phyloP scores from a whole-genome alignment of 371 early-diverging fungal genomes.

The Mortierella sp. region DNA sequence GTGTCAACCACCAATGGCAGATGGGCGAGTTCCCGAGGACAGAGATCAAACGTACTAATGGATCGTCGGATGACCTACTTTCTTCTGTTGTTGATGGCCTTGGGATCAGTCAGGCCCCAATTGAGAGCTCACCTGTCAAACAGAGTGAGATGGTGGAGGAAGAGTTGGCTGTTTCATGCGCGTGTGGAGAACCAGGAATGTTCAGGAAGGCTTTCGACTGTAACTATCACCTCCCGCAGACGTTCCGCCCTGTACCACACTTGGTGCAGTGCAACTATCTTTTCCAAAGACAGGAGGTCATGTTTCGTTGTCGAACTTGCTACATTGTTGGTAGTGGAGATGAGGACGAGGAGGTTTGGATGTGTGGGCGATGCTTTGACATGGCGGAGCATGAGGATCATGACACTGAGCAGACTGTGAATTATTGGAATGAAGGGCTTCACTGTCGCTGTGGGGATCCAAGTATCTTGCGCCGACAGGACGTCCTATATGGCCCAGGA shows the following conservation, averaged over 20 bases:
- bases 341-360: conserved; percentile 25
- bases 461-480: neutral
- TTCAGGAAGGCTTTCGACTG: conserved; percentile 48
- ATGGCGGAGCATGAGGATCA: conserved; percentile 31
- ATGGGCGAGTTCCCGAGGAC: conserved; percentile 35
- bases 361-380: conserved; percentile 43
- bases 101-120: neutral
- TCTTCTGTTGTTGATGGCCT: conserved; percentile 2
- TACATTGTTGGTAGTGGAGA: neutral
- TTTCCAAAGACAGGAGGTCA: conserved; percentile 27
- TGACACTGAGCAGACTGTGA: conserved; percentile 17
- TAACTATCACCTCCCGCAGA: conserved; percentile 45
- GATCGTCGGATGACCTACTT: neutral
- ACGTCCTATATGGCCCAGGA: neutral
- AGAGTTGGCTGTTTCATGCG: conserved; percentile 16
- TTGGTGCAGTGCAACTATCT: conserved; percentile 41
- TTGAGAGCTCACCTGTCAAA: neutral
- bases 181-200: conserved; percentile 45
- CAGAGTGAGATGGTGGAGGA: neutral
- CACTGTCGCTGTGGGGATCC: conserved; percentile 49
- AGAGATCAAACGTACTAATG: neutral
- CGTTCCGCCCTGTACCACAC: conserved; percentile 40
- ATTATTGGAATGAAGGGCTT: conserved; percentile 31
- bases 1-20: conserved; percentile 41
- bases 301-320: conserved; percentile 39